Evolutionary conservation across 305 asterid species (phyloP).

Genomic region (Rubia peregrina): DNA sequence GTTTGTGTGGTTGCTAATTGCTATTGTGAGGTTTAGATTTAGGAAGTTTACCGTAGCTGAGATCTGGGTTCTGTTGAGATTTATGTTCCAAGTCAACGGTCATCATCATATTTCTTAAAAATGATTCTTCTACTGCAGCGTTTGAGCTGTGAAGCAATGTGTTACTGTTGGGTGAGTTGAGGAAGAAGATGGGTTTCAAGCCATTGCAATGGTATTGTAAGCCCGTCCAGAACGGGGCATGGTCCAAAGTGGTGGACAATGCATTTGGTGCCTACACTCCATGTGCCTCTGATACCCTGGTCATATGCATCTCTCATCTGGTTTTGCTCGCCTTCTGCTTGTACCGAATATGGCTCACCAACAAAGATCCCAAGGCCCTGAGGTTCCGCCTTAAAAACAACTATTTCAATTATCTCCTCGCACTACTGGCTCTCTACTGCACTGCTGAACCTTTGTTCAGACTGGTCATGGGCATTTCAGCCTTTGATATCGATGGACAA

Average conservation of each 20-base stretch:
- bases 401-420: constrained; percentile 51
- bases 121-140: neutral
- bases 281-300: constrained; percentile 71
- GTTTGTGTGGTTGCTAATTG: neutral
- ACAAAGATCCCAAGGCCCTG: constrained; percentile 35
- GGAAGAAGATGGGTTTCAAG: constrained; percentile 45
- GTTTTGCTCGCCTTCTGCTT: constrained; percentile 56
- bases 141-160: neutral
- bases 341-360: constrained; percentile 55
- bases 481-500: constrained; percentile 54
- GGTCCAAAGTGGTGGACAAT: constrained; percentile 63
- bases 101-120: neutral
- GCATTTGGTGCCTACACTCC: constrained; percentile 85
- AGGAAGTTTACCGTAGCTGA: neutral
- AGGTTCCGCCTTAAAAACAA: constrained; percentile 61
- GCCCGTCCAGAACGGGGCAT: constrained; percentile 63
- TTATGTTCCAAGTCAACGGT: neutral
- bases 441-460: constrained; percentile 71
- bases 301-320: constrained; percentile 55
- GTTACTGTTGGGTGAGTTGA: neutral
- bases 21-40: neutral
- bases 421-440: constrained; percentile 51
- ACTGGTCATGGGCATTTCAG: constrained; percentile 64
- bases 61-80: neutral
- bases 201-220: constrained; percentile 76